These are phyloP conservation scores for Suhomyces kunorum DNA, from an alignment of 1,139 yeast species.

Conservation along the genomic window DNA sequence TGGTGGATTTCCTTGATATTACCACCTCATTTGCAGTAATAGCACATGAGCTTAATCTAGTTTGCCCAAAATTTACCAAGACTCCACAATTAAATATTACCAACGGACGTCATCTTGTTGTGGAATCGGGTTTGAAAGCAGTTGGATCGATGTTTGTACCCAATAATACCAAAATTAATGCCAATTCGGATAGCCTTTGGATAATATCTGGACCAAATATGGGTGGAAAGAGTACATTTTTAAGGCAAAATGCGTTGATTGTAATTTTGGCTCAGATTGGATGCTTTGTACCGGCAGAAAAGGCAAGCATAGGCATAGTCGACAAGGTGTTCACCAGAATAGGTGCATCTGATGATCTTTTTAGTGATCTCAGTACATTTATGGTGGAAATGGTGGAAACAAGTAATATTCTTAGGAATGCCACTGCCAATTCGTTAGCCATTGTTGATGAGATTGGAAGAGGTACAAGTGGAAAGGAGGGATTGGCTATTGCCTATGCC, in stretches of 20 bases:
- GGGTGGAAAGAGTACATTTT: slow-evolving; percentile 95
- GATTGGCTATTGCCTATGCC: slow-evolving; percentile 87
- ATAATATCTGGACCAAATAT: slow-evolving; percentile 93
- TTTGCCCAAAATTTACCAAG: slow-evolving; percentile 65
- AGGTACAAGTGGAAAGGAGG: slow-evolving; percentile 90
- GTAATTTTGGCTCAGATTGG: slow-evolving; percentile 89
- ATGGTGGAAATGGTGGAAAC: slow-evolving; percentile 99
- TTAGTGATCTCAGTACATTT: slow-evolving; percentile 84
- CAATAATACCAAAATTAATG: slow-evolving; percentile 52
- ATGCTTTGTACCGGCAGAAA: slow-evolving; percentile 77
- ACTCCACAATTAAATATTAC: slow-evolving; percentile 45
- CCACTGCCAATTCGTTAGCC: slow-evolving; percentile 77
- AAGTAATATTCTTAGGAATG: slow-evolving; percentile 71
- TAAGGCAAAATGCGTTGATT: slow-evolving; percentile 85
- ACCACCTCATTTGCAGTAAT: slow-evolving; percentile 70
- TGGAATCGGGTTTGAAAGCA: slow-evolving; percentile 69
- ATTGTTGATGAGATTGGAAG: slow-evolving; percentile 96
- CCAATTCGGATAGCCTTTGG: slow-evolving; percentile 44
- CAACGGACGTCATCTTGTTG: slow-evolving; percentile 85
- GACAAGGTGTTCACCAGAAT: slow-evolving; percentile 86
- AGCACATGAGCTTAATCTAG: slow-evolving; percentile 63
- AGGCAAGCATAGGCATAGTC: slow-evolving; percentile 74
- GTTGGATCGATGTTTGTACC: slow-evolving; percentile 56
- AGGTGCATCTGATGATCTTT: slow-evolving; percentile 90
- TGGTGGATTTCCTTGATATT: slow-evolving; percentile 71